phyloP scores from a whole-genome alignment of 192 early-diverging fungal species.

The Gryganskiella cystojenkinii region DNA sequence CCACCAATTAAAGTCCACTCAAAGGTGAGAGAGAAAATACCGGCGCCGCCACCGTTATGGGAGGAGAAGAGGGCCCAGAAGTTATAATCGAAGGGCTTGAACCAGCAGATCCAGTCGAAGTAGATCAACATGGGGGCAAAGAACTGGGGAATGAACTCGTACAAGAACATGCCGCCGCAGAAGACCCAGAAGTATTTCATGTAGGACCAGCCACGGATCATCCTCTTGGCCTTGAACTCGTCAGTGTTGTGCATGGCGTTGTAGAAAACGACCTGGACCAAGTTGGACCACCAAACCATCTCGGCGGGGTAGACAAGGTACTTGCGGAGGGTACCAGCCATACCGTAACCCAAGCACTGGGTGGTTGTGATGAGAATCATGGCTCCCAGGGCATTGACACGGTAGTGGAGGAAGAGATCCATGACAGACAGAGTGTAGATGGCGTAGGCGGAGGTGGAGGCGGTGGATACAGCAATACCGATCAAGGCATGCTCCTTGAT shows the following conservation, averaged over 20 bases:
- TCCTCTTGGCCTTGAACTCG: slow-evolving; percentile 13
- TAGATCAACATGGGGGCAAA: slow-evolving; percentile 24
- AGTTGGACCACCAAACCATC: slow-evolving; percentile 86
- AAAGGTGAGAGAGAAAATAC: slow-evolving; percentile 72
- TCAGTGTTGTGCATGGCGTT: slow-evolving; percentile 44
- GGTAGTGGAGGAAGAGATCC: slow-evolving; percentile 61
- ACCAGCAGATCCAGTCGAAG: slow-evolving; percentile 28
- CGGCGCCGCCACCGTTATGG: slow-evolving; percentile 55
- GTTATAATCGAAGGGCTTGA: slow-evolving; percentile 26
- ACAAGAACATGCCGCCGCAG: slow-evolving; percentile 55
- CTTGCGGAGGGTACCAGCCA: slow-evolving; percentile 81
- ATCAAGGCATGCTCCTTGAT: slow-evolving; percentile 74
- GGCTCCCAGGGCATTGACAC: slow-evolving; percentile 60
- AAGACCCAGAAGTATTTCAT: slow-evolving; percentile 50
- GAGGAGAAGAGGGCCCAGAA: slow-evolving; percentile 21
- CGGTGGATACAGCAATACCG: slow-evolving; percentile 58
- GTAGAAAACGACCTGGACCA: slow-evolving; percentile 62
- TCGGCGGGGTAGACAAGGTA: slow-evolving; percentile 83
- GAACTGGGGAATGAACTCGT: slow-evolving; percentile 55
- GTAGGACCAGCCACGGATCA: slow-evolving; percentile 24
- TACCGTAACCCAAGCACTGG: slow-evolving; percentile 58
- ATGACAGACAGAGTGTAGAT: slow-evolving; percentile 63
- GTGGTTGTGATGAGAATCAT: slow-evolving; percentile 70
- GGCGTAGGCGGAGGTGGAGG: slow-evolving; percentile 59
- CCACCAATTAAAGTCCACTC: slow-evolving; percentile 65